Conservation (phyloP, 2,329 filamentous ascomycete species). For the Penicillium sp. region DNA sequence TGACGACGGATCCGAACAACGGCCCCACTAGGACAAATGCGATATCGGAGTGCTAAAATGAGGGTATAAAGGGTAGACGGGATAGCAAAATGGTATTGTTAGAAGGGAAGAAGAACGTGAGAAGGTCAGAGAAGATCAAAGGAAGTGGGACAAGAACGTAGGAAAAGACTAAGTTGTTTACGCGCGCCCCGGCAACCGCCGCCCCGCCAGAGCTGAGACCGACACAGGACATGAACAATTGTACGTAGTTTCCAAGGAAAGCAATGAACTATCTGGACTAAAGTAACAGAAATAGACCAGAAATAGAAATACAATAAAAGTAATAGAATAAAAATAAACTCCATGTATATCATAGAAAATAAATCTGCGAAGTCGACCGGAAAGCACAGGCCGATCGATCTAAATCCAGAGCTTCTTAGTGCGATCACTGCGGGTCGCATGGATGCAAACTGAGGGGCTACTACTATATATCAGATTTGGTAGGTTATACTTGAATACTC, state of each 20-base stretch:
- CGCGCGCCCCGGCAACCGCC: conserved; percentile 1
- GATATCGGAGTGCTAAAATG: conserved; percentile 2
- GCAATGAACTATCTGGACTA: no score
- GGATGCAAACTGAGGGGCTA: neutral
- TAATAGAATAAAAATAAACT: neutral
- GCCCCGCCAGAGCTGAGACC: neutral
- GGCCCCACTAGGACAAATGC: conserved; percentile 20
- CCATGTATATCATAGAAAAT: neutral
- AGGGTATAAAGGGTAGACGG: conserved; percentile 1
- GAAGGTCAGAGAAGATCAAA: neutral
- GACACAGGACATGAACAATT: neutral
- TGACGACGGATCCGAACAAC: conserved; percentile 30
- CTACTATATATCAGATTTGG: neutral
- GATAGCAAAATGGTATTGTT: neutral
- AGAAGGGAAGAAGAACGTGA: conserved; percentile 1
- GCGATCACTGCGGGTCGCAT: neutral
- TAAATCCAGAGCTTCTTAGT: neutral
- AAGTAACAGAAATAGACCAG: no score
- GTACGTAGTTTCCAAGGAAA: neutral
- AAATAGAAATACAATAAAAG: neutral
- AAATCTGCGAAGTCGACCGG: neutral
- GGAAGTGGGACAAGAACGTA: neutral
- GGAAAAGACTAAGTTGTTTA: conserved; percentile 6
- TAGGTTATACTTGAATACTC: neutral
- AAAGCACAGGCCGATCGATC: neutral